Percentiles rank a stretch among this genome's conserved stretches.
These are phyloP conservation scores for Stentor coeruleus DNA, from an alignment of 73 alveolate genomes.

Conservation along the genomic window DNA sequence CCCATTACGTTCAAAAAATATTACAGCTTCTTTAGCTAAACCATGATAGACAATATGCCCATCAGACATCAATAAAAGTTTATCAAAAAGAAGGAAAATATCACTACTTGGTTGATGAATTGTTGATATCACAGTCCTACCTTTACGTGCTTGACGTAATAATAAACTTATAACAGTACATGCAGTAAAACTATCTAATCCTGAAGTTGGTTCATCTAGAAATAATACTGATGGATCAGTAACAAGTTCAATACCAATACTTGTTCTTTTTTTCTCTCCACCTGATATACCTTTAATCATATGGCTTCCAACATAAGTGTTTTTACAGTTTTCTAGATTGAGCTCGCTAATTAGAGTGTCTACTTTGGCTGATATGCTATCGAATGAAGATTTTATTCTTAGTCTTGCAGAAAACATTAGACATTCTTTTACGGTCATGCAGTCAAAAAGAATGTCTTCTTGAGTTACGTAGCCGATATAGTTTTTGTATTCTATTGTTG, in stretches of 20 bases:
- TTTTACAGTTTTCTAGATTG: slow-evolving; percentile 33
- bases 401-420: too few relatives aligned
- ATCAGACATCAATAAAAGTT: slow-evolving; percentile 54
- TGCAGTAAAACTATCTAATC: slow-evolving; percentile 58
- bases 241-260: slow-evolving; percentile 62
- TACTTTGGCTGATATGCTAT: slow-evolving; percentile 37
- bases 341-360: slow-evolving; percentile 37
- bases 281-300: slow-evolving; percentile 66
- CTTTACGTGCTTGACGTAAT: slow-evolving; percentile 48
- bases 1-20: slow-evolving; percentile 54
- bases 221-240: slow-evolving; percentile 57
- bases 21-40: slow-evolving; percentile 36
- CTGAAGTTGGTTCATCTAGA: slow-evolving; percentile 75
- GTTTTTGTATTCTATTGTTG: too few relatives aligned
- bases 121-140: slow-evolving; percentile 73
- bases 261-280: slow-evolving; percentile 64
- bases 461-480: slow-evolving; percentile 63
- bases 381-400: slow-evolving; percentile 35
- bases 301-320: slow-evolving; percentile 61
- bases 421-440: slow-evolving; percentile 68
- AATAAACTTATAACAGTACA: slow-evolving; percentile 42
- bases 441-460: slow-evolving; percentile 60
- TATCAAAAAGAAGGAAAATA: slow-evolving; percentile 59
- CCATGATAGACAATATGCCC: slow-evolving; percentile 57
- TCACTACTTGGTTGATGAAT: slow-evolving; percentile 89